A percentile compares a stretch with the other conserved stretches of the same genome.
Conservation (phyloP, 2,329 filamentous ascomycete genomes). For the Calonectria leucothoes region DNA sequence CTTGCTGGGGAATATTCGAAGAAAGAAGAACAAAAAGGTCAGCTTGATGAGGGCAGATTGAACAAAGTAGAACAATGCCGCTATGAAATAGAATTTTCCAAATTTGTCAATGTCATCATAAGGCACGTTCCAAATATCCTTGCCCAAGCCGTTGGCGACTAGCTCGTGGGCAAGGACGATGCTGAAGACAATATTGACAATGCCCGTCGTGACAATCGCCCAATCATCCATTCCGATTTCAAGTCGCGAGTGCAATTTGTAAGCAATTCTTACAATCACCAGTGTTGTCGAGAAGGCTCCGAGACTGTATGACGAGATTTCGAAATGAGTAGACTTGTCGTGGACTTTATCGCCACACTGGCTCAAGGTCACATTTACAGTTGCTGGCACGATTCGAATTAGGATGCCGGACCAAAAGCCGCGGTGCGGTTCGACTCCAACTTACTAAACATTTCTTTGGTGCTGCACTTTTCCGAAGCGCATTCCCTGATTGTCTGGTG, state of each 20-base stretch:
- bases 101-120: conserved; percentile 53
- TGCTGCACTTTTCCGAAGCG: neutral
- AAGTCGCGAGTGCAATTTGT: neutral
- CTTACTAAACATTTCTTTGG: neutral
- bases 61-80: conserved; percentile 58
- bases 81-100: conserved; percentile 56
- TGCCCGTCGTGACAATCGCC: neutral
- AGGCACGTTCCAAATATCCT: conserved; percentile 62
- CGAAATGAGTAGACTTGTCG: neutral
- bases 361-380: neutral
- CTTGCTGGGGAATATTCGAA: conserved; percentile 61
- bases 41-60: conserved; percentile 60
- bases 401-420: neutral
- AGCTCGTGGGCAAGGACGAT: neutral
- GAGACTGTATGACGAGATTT: neutral
- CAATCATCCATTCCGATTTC: neutral
- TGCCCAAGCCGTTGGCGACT: conserved; percentile 56
- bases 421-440: neutral
- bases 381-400: neutral
- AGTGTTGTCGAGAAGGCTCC: neutral
- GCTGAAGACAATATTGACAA: neutral
- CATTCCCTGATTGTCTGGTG: neutral
- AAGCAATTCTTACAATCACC: neutral
- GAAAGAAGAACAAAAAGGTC: conserved; percentile 65
- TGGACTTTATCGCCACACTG: neutral